Conservation (phyloP, 2,329 filamentous ascomycete genomes). For the Fusarium mangiferae region DNA sequence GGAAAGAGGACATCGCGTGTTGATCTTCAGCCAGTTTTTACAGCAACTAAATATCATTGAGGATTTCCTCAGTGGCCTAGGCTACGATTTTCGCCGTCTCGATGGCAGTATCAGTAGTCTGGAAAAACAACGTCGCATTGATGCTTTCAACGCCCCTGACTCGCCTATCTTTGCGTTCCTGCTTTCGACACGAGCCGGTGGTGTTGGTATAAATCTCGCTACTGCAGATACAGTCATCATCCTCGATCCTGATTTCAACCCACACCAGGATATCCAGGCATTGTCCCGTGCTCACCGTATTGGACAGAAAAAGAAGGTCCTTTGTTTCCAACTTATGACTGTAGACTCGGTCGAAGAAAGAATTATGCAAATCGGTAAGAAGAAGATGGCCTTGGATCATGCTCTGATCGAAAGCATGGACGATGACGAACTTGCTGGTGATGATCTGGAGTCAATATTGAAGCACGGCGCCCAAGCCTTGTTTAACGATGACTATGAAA, state of each 20-base stretch:
- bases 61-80: constrained; percentile 85
- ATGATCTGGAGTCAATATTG: constrained; percentile 88
- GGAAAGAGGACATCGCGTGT: constrained; percentile 85
- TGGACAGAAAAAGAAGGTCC: constrained; percentile 93
- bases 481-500: constrained; percentile 78
- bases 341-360: constrained; percentile 91
- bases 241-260: constrained; percentile 96
- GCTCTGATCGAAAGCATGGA: constrained; percentile 94
- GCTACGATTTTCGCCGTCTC: constrained; percentile 79
- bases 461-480: constrained; percentile 87
- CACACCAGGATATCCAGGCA: constrained; percentile 96
- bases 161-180: constrained; percentile 90
- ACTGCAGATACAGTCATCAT: constrained; percentile 99
- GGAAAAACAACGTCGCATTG: constrained; percentile 94
- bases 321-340: constrained; percentile 95
- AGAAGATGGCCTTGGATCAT: constrained; percentile 96
- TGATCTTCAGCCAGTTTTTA: constrained; percentile 97
- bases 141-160: constrained; percentile 87
- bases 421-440: constrained; percentile 78
- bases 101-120: constrained; percentile 85
- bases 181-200: constrained; percentile 91
- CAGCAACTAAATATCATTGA: constrained; percentile 89
- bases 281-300: constrained; percentile 95
- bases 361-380: constrained; percentile 94
- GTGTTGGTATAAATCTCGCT: constrained; percentile 96